Evolutionary conservation across 1,139 yeast species (phyloP), one percentile per base, ranked within the genome.

Genomic region (Geotrichum australiense): DNA sequence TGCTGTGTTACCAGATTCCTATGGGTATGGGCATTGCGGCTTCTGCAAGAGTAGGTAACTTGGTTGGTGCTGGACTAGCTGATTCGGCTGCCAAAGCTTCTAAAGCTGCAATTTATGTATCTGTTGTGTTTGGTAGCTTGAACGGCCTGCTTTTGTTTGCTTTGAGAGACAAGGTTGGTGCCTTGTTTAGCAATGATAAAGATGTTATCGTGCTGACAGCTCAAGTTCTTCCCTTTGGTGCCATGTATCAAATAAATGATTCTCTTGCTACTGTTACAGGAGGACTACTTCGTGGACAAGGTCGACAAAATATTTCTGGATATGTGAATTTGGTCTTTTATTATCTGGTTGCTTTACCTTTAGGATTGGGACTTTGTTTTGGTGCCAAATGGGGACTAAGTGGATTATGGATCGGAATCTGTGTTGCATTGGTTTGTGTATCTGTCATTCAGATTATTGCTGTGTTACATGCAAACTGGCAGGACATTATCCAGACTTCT

Each of bases 1-100:
- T 91, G 2, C 66, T 87, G 40, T 70, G 85, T 0, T 86, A 83
- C 54, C 85, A 84, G 82, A 71, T 83, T 7, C 94, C 96, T 8
- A 85, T 86, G 67, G 87, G 95, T 0, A 75, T 84, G 11, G 81
- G 94, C 25, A 85, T 86, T 28, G 94, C 94, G 0, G 72, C 87
- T 0, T 79, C 93, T 0, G 85, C 95, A 0, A 71, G 96, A 59
- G 79, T 86, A 37, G 95, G 95, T 26, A 84, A 81, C 56, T 84
- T 81, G 51, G 74, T 87, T 41, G 96, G 96, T 2, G 93, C 89
- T 0, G 77, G 72, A 37, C 78, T 84, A 52, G 63, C 76, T 4
- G 64, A 64, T 19, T 67, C 72, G 32, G 94, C 94, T 0, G 69
- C 73, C 41, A 63, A 72, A 2, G 80, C 94, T 1, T 73, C 87